Percentiles rank a stretch among this genome's conserved stretches.
Conservation (phyloP, 352 stramenopile species). For the Vaucheria bursata region DNA sequence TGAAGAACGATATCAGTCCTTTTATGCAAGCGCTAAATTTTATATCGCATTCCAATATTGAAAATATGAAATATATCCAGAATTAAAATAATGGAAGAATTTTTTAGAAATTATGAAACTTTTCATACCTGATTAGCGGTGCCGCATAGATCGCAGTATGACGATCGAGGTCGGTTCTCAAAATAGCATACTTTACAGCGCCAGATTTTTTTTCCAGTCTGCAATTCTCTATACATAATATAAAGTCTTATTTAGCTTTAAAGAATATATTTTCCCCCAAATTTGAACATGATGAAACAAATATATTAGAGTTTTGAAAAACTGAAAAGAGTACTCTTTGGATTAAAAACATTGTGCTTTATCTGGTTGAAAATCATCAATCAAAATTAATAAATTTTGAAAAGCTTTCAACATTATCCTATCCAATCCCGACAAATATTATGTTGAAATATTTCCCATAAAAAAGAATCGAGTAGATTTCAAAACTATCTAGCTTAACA, state of each 20-base stretch:
- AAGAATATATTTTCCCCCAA: background rate
- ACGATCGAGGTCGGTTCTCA: slow-evolving; percentile 67
- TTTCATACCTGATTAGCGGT: slow-evolving; percentile 36
- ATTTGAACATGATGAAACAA: background rate
- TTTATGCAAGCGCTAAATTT: no score
- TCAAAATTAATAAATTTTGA: background rate
- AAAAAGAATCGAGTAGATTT: no score
- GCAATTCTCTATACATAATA: background rate
- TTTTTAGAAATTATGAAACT: no score
- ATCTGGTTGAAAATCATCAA: background rate
- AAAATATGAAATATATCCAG: no score
- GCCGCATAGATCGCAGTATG: slow-evolving; percentile 71
- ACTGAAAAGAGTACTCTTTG: background rate
- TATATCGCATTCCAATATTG: no score
- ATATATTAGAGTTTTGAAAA: background rate
- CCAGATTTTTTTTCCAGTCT: slow-evolving; percentile 50
- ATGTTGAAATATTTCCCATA: no score
- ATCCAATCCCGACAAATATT: no score
- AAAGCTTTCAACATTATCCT: no score
- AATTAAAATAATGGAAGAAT: no score
- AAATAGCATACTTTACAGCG: slow-evolving; percentile 75
- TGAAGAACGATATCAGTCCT: no score
- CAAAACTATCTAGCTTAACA: no score
- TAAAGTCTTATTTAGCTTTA: background rate
- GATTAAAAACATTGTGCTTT: background rate